Percentiles rank a stretch among this genome's conserved stretches.
phyloP scores from a whole-genome alignment of 805 yeast genomes.

The Schwanniomyces pseudopolymorphus region DNA sequence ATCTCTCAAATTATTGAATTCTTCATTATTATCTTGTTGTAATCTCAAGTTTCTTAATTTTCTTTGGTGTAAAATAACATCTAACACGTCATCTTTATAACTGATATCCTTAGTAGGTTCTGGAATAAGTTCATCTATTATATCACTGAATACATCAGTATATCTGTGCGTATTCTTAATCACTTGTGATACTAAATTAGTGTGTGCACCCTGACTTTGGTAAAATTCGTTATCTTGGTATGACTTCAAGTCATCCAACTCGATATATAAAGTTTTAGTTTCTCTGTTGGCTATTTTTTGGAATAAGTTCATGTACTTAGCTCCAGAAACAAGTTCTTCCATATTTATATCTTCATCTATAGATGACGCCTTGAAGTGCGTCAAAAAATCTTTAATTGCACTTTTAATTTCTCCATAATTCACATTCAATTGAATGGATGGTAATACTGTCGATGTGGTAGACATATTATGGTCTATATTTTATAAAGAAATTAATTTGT shows the following conservation, averaged over 20 bases:
- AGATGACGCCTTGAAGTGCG: conserved; percentile 55
- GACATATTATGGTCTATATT: conserved; percentile 12
- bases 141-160: conserved; percentile 70
- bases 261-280: conserved; percentile 62
- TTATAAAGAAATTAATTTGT: conserved; percentile 54
- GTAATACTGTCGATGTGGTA: conserved; percentile 40
- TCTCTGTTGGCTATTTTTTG: conserved; percentile 88
- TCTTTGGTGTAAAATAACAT: conserved; percentile 89
- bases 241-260: conserved; percentile 77
- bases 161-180: conserved; percentile 76
- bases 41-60: conserved; percentile 75
- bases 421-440: conserved; percentile 66
- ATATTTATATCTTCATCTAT: conserved; percentile 22
- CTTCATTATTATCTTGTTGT: conserved; percentile 65
- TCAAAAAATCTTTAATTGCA: conserved; percentile 62
- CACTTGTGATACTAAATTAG: conserved; percentile 55
- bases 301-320: conserved; percentile 70
- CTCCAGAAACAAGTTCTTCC: conserved; percentile 18
- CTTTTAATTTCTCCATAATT: conserved; percentile 68
- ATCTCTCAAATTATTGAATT: conserved; percentile 44
- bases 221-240: conserved; percentile 53
- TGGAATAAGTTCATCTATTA: conserved; percentile 83
- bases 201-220: conserved; percentile 14
- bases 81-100: conserved; percentile 86
- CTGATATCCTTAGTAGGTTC: conserved; percentile 77